phyloP scores from a whole-genome alignment of 495 filamentous ascomycete species.

The Xylaria venustula region DNA sequence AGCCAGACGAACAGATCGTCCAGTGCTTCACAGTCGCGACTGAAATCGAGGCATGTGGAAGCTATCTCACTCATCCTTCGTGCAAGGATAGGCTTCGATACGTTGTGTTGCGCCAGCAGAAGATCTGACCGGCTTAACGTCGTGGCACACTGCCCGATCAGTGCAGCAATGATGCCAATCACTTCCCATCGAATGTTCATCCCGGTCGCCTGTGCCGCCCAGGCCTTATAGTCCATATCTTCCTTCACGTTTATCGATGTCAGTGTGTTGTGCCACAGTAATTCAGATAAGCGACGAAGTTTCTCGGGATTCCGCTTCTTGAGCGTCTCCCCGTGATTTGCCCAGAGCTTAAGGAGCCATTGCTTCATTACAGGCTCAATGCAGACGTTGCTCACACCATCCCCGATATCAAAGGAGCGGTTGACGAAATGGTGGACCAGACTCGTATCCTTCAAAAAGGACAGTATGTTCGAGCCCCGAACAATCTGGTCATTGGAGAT shows the following conservation, averaged over 20 bases:
- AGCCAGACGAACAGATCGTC: conserved; percentile 31
- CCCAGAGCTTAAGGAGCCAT: conserved; percentile 28
- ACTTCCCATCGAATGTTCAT: conserved; percentile 34
- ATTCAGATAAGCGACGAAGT: conserved; percentile 24
- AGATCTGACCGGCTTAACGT: conserved; percentile 22
- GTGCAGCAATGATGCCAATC: conserved; percentile 30
- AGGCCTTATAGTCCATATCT: conserved; percentile 23
- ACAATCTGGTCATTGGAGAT: conserved; percentile 28
- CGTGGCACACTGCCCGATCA: conserved; percentile 28
- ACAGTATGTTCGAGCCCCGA: conserved; percentile 27
- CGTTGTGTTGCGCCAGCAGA: conserved; percentile 20
- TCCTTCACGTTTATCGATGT: conserved; percentile 22
- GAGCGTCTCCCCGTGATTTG: conserved; percentile 20
- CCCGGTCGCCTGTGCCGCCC: conserved; percentile 27
- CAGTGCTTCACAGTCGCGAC: conserved; percentile 27
- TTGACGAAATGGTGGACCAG: conserved; percentile 24
- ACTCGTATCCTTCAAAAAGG: conserved; percentile 26
- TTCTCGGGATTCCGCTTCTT: conserved; percentile 30
- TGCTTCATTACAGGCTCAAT: conserved; percentile 34
- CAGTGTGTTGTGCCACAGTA: conserved; percentile 31
- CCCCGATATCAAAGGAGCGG: conserved; percentile 29
- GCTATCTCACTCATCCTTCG: conserved; percentile 27
- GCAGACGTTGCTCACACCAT: conserved; percentile 26
- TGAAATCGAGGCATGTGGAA: conserved; percentile 28
- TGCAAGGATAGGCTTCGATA: conserved; percentile 20